Conservation (phyloP, 2,329 filamentous ascomycete species). For the Scedosporium minutisporum region DNA sequence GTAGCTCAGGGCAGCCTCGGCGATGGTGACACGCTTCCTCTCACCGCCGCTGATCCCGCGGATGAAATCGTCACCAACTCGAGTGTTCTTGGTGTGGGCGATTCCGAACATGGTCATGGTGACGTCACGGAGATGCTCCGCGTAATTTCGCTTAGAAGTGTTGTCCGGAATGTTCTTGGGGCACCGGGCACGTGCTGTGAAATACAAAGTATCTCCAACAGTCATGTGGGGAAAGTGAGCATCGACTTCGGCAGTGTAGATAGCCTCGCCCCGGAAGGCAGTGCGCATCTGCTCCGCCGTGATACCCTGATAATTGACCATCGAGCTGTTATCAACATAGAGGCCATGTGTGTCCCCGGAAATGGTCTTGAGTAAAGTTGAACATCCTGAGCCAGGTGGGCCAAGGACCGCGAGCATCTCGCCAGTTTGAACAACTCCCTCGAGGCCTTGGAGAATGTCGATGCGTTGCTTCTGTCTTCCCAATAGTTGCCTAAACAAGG, state of each 20-base stretch:
- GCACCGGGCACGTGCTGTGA: constrained; percentile 46
- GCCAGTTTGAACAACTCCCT: constrained; percentile 42
- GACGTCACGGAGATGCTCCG: too few species aligned
- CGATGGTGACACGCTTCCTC: constrained; percentile 25
- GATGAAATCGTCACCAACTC: too few species aligned
- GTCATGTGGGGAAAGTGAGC: constrained; percentile 51
- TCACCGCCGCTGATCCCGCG: constrained; percentile 54
- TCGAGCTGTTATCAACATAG: constrained; percentile 45
- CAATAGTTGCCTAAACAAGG: constrained; percentile 17
- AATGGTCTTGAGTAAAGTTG: constrained; percentile 51
- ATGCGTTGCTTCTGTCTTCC: constrained; percentile 20
- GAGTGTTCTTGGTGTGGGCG: too few species aligned
- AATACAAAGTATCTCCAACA: constrained; percentile 51
- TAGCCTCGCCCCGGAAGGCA: constrained; percentile 47
- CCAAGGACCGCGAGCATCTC: constrained; percentile 51
- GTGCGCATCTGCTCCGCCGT: constrained; percentile 47
- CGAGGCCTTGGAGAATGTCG: constrained; percentile 39
- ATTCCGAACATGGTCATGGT: too few species aligned
- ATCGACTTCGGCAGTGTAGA: too few species aligned
- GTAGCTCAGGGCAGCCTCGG: constrained; percentile 17
- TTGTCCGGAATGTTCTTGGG: constrained; percentile 18
- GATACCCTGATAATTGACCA: constrained; percentile 56
- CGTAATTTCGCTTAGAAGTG: constrained; percentile 56
- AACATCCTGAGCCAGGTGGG: too few species aligned
- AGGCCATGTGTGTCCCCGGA: constrained; percentile 58